A percentile compares a stretch with the other conserved stretches of the same genome.
These are phyloP conservation scores for Dactylorhiza incarnata DNA, from an alignment of 106 monocot genomes.

Conservation along the genomic window DNA sequence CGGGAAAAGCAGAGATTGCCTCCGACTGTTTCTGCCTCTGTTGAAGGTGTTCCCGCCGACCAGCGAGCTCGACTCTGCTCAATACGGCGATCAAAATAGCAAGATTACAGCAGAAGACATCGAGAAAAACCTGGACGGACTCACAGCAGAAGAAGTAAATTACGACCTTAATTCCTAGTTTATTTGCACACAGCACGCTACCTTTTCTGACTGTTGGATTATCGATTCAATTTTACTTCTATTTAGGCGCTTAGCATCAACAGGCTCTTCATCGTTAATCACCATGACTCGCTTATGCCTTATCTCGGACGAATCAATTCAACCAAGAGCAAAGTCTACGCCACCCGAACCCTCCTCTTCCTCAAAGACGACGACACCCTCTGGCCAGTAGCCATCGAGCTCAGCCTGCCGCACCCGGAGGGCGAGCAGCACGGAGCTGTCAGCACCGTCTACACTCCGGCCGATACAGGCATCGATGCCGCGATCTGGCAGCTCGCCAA, in stretches of 20 bases:
- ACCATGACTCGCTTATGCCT: slow-evolving; percentile 56
- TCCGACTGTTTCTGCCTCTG: neutral
- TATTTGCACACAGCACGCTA: neutral
- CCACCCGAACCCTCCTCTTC: slow-evolving; percentile 59
- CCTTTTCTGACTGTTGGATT: neutral
- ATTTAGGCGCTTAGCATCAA: slow-evolving; percentile 35
- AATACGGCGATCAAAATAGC: slow-evolving; percentile 52
- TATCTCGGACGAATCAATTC: slow-evolving; percentile 47
- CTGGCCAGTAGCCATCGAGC: slow-evolving; percentile 69
- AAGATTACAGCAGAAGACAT: slow-evolving; percentile 38
- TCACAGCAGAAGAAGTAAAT: slow-evolving; percentile 16
- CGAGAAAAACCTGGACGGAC: slow-evolving; percentile 31
- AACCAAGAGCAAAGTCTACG: slow-evolving; percentile 45
- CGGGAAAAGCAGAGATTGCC: too few species aligned
- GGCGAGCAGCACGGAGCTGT: slow-evolving; percentile 28
- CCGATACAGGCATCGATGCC: slow-evolving; percentile 33
- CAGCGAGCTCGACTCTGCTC: slow-evolving; percentile 47
- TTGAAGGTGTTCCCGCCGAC: slow-evolving; percentile 62
- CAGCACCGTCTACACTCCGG: slow-evolving; percentile 46
- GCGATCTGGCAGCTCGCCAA: slow-evolving; percentile 58
- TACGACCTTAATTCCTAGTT: neutral
- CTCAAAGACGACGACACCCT: slow-evolving; percentile 36
- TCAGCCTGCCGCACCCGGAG: slow-evolving; percentile 46
- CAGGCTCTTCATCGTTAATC: slow-evolving; percentile 64
- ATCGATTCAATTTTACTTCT: neutral